A percentile compares a stretch with the other conserved stretches of the same genome.
Conservation (phyloP, 2,329 filamentous ascomycete genomes). For the Aspergillus vadensis region DNA sequence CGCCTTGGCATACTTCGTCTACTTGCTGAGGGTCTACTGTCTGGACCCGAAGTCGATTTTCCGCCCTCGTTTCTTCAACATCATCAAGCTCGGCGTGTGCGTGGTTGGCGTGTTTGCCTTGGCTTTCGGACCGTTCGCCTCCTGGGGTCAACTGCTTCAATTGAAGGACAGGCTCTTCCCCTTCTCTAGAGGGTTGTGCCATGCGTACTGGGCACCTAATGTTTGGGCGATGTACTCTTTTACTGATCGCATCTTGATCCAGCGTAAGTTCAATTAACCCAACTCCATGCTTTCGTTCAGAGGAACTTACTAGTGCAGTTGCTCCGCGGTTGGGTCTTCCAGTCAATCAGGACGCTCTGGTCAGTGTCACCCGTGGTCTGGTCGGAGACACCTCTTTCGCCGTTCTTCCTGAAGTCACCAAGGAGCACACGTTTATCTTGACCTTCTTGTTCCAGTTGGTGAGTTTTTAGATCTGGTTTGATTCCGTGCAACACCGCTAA, state of each 20-base stretch:
- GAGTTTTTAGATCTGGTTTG: slow-evolving; percentile 24
- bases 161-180: slow-evolving; percentile 84
- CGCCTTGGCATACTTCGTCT: slow-evolving; percentile 93
- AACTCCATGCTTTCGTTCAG: not conserved
- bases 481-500: slow-evolving; percentile 17
- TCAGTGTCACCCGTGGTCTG: slow-evolving; percentile 87
- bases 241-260: slow-evolving; percentile 77
- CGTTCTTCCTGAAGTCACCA: slow-evolving; percentile 82
- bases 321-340: slow-evolving; percentile 77
- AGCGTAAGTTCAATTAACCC: slow-evolving; percentile 58
- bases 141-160: slow-evolving; percentile 80
- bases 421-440: slow-evolving; percentile 75
- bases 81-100: slow-evolving; percentile 75
- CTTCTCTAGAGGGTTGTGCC: slow-evolving; percentile 89
- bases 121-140: slow-evolving; percentile 88
- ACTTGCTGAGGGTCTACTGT: slow-evolving; percentile 85
- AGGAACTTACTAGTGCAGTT: slow-evolving; percentile 56
- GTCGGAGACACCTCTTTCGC: slow-evolving; percentile 95
- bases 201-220: slow-evolving; percentile 98
- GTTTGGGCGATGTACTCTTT: slow-evolving; percentile 98
- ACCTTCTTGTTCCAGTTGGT: slow-evolving; percentile 80
- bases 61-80: slow-evolving; percentile 74
- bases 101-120: slow-evolving; percentile 70
- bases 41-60: slow-evolving; percentile 76
- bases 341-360: slow-evolving; percentile 72